Conservation (phyloP, 352 stramenopile species). For the Phytophthora rubi region DNA sequence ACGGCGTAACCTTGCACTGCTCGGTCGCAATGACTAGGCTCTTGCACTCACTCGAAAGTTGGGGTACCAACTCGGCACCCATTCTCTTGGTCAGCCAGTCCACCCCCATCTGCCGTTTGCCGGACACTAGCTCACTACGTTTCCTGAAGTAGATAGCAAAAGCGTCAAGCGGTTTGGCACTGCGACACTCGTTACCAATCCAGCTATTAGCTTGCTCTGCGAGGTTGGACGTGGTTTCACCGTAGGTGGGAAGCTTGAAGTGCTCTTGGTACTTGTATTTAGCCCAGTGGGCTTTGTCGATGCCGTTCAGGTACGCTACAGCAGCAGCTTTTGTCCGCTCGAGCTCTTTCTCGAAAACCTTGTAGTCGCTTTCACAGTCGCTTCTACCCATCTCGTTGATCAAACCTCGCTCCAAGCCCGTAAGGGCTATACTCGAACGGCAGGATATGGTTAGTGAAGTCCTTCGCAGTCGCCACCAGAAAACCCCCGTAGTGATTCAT, state of each 20-base stretch:
- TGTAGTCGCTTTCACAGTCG: slow-evolving; percentile 20
- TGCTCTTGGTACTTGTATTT: too few relatives aligned
- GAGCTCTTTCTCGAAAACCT: neutral
- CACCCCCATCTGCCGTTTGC: neutral
- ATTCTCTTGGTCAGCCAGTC: slow-evolving; percentile 3
- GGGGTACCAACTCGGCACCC: neutral
- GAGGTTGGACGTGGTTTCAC: too few relatives aligned
- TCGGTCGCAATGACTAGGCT: neutral
- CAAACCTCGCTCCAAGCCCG: neutral
- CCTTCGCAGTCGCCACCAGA: too few relatives aligned
- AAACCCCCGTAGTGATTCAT: too few relatives aligned
- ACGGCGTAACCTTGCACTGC: neutral
- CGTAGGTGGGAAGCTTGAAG: too few relatives aligned
- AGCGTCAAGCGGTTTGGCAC: slow-evolving; percentile 20
- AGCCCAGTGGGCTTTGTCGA: slow-evolving; percentile 26
- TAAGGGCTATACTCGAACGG: neutral
- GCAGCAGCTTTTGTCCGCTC: neutral
- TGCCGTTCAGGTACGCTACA: slow-evolving; percentile 9
- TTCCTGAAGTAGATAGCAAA: slow-evolving; percentile 24
- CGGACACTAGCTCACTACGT: slow-evolving; percentile 4
- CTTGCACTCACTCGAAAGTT: neutral
- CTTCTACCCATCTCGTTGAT: slow-evolving; percentile 11
- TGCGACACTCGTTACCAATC: neutral
- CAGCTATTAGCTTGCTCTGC: too few relatives aligned
- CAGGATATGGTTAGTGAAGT: too few relatives aligned